phyloP scores from a whole-genome alignment of 2,329 filamentous ascomycete species.

The Trichoderma sp. region DNA sequence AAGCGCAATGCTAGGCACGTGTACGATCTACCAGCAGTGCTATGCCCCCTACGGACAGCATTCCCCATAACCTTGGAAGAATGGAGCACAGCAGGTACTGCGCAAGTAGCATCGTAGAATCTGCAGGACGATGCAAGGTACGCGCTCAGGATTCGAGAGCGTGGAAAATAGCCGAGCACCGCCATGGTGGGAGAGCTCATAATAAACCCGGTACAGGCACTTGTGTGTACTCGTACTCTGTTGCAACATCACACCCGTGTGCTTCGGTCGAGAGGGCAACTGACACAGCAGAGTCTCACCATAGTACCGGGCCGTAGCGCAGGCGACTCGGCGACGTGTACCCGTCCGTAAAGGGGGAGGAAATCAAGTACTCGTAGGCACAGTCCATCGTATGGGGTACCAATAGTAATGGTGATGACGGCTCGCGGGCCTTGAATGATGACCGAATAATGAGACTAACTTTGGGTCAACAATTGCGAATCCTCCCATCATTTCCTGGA shows the following conservation, averaged over 20 bases:
- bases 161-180: slow-evolving; percentile 1
- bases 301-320: not conserved
- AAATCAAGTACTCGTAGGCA: not conserved
- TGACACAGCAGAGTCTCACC: not conserved
- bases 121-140: slow-evolving; percentile 14
- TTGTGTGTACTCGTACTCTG: not conserved
- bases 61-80: not conserved
- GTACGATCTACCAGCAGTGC: slow-evolving; percentile 1
- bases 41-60: not conserved
- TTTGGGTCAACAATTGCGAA: not conserved
- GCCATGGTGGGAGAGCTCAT: not conserved
- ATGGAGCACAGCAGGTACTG: not conserved
- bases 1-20: not conserved
- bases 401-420: not conserved
- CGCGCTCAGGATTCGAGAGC: not conserved
- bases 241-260: not conserved
- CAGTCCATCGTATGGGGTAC: not conserved
- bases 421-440: not conserved
- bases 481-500: not conserved
- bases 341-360: not conserved
- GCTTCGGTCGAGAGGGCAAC: not conserved
- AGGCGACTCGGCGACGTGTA: not conserved
- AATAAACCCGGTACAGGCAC: not conserved
- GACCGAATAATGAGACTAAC: not conserved
- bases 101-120: not conserved